A percentile compares a stretch with the other conserved stretches of the same genome.
Conservation (phyloP, 2,329 filamentous ascomycete species). For the Trematosphaeria pertusa region DNA sequence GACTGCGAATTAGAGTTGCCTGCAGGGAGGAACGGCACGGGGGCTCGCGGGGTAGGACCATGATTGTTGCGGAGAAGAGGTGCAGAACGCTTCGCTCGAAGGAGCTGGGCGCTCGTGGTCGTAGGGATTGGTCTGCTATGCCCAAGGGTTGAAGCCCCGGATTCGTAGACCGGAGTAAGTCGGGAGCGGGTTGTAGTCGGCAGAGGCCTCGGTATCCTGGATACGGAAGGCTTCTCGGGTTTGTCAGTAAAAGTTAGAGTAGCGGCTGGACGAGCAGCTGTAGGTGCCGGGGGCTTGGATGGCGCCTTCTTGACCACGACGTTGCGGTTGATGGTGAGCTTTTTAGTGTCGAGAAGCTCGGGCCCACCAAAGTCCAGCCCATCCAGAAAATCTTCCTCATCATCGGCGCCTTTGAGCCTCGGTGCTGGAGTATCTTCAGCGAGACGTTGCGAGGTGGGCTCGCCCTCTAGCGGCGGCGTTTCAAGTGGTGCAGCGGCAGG, state of each 20-base stretch:
- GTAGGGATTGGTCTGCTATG: conserved; percentile 63
- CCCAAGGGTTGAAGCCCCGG: conserved; percentile 72
- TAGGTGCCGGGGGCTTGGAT: conserved; percentile 66
- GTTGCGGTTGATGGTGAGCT: conserved; percentile 87
- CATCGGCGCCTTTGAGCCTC: conserved; percentile 29
- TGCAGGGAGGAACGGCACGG: conserved; percentile 79
- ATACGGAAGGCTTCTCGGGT: conserved; percentile 53
- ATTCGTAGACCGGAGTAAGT: conserved; percentile 93
- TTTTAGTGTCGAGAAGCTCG: conserved; percentile 79
- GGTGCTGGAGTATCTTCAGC: conserved; percentile 12
- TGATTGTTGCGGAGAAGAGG: conserved; percentile 61
- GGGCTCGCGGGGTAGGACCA: conserved; percentile 67
- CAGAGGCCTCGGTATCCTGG: conserved; percentile 80
- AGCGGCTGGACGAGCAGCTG: conserved; percentile 74
- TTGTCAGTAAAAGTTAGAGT: conserved; percentile 93
- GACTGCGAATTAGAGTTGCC: conserved; percentile 76
- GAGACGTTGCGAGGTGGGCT: conserved; percentile 21
- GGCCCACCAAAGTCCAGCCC: conserved; percentile 87
- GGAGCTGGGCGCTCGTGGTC: conserved; percentile 60
- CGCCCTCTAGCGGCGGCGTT: conserved; percentile 29
- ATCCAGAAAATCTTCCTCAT: conserved; percentile 80
- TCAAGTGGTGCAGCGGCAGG: conserved; percentile 20
- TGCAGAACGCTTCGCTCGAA: conserved; percentile 67
- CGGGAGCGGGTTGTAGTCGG: conserved; percentile 60
- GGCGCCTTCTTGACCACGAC: conserved; percentile 79